A percentile compares a stretch with the other conserved stretches of the same genome.
phyloP scores from a whole-genome alignment of 2,329 filamentous ascomycete genomes.

The Aspergillus fischeri region DNA sequence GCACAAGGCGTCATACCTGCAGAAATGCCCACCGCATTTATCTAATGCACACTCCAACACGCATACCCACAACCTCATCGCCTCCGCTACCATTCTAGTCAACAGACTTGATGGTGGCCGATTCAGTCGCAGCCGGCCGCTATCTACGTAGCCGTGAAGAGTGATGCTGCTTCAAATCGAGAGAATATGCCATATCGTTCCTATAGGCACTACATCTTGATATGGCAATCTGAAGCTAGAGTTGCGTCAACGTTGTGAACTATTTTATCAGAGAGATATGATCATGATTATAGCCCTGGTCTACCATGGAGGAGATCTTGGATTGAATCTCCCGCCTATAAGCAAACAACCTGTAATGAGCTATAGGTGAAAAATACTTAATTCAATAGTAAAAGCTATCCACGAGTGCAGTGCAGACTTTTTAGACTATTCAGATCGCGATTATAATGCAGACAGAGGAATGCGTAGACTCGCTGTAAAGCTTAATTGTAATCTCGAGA shows the following conservation, averaged over 20 bases:
- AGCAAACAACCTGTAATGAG: not conserved
- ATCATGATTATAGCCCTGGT: not conserved
- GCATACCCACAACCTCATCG: not conserved
- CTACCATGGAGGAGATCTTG: too few relatives aligned
- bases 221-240: not conserved
- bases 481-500: not conserved
- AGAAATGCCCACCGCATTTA: not conserved
- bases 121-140: not conserved
- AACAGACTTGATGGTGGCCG: too few relatives aligned
- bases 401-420: not conserved
- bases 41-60: not conserved
- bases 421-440: not conserved
- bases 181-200: not conserved
- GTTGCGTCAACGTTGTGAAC: not conserved
- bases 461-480: not conserved
- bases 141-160: not conserved
- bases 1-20: not conserved
- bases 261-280: not conserved
- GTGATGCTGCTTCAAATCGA: not conserved
- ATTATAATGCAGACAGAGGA: not conserved
- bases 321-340: not conserved
- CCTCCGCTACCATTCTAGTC: not conserved
- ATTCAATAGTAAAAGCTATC: not conserved
- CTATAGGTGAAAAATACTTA: not conserved
- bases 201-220: not conserved